Conservation (phyloP, 208 protist genomes). For the Crithidia sp. region DNA sequence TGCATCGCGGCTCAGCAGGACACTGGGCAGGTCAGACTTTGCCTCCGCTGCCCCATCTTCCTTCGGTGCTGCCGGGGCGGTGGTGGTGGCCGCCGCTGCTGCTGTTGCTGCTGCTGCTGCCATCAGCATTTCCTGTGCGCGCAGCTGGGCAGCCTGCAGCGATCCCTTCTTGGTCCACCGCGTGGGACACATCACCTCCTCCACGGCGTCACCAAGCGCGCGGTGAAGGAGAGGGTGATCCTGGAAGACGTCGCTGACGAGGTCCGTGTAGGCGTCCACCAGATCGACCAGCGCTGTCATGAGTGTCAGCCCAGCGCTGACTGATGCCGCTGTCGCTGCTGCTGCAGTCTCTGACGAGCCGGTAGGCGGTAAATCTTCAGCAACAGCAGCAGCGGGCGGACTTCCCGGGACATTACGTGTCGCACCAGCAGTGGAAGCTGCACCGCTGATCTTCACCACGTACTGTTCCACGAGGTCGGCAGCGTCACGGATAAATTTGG, state of each 20-base stretch:
- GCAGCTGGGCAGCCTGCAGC: slow-evolving; percentile 30
- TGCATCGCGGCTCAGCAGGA: slow-evolving; percentile 59
- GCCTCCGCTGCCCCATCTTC: not conserved
- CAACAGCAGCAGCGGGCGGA: not conserved
- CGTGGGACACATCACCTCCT: slow-evolving; percentile 52
- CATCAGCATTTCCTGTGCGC: slow-evolving; percentile 27
- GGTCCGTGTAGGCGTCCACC: slow-evolving; percentile 34
- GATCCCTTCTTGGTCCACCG: slow-evolving; percentile 49
- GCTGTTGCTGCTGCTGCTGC: slow-evolving; percentile 12
- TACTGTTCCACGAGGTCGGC: slow-evolving; percentile 36
- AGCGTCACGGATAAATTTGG: slow-evolving; percentile 47
- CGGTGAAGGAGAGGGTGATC: slow-evolving; percentile 36
- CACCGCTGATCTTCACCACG: slow-evolving; percentile 7
- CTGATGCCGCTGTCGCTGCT: not conserved
- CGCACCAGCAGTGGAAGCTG: not conserved
- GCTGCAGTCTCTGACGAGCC: not conserved
- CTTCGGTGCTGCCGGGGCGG: not conserved
- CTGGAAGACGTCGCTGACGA: slow-evolving; percentile 50
- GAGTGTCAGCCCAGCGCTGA: slow-evolving; percentile 29
- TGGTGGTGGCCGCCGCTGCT: slow-evolving; percentile 7
- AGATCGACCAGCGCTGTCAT: slow-evolving; percentile 34
- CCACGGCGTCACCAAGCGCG: slow-evolving; percentile 54
- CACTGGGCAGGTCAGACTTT: slow-evolving; percentile 35
- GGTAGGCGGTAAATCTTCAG: not conserved
- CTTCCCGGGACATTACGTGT: not conserved